Conservation (phyloP, 225 moss, liverwort and hornwort species). For the Lunularia cruciata region DNA sequence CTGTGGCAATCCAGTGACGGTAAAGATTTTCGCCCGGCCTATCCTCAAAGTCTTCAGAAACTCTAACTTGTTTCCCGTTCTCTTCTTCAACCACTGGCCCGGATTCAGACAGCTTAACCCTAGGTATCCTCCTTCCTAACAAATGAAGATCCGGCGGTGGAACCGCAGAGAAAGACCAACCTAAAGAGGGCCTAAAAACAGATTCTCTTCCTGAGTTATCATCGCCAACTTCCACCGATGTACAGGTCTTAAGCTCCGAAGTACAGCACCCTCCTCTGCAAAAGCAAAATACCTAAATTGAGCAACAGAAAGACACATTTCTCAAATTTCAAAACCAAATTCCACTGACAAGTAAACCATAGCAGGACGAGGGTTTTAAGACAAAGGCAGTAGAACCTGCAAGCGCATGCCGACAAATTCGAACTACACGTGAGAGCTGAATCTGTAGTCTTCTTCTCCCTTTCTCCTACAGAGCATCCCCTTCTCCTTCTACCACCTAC, state of each 20-base stretch:
- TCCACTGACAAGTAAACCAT: background rate
- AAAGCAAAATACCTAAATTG: background rate
- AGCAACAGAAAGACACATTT: background rate
- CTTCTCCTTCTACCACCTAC: background rate
- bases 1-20: slow-evolving; percentile 44
- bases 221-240: slow-evolving; percentile 32
- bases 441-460: slow-evolving; percentile 2
- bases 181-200: slow-evolving; percentile 29
- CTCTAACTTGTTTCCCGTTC: background rate
- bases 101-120: slow-evolving; percentile 24
- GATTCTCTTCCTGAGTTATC: slow-evolving; percentile 22
- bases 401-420: slow-evolving; percentile 9
- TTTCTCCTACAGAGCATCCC: slow-evolving; percentile 10
- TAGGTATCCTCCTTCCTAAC: slow-evolving; percentile 22
- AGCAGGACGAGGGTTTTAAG: background rate
- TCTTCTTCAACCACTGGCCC: slow-evolving; percentile 6
- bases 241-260: slow-evolving; percentile 35
- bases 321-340: background rate
- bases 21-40: slow-evolving; percentile 28
- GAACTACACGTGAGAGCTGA: slow-evolving; percentile 9
- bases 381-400: background rate
- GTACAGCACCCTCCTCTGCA: slow-evolving; percentile 29
- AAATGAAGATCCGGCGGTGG: slow-evolving; percentile 20
- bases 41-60: slow-evolving; percentile 7
- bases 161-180: slow-evolving; percentile 36